A percentile compares a stretch with the other conserved stretches of the same genome.
These are phyloP conservation scores for Brettanomyces sp. DNA, from an alignment of 805 yeast genomes.

Conservation along the genomic window DNA sequence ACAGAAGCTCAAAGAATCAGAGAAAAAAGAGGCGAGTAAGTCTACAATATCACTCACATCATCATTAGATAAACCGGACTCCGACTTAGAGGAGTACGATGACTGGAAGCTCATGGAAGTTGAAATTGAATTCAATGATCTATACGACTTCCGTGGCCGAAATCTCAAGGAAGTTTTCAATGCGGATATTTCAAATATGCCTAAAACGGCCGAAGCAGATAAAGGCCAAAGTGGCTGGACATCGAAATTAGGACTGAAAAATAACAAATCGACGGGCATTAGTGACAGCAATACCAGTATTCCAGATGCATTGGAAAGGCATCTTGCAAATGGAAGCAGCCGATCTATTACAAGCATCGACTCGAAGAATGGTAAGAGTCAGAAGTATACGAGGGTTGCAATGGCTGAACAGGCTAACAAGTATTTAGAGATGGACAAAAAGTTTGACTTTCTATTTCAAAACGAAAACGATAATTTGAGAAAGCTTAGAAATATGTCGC, in stretches of 20 bases:
- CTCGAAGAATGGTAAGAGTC: not conserved
- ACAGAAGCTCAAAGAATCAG: not conserved
- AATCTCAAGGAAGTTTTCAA: constrained; percentile 33
- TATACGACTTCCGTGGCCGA: constrained; percentile 75
- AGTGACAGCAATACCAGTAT: too few relatives aligned
- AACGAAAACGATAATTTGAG: constrained; percentile 24
- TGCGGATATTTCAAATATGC: constrained; percentile 15
- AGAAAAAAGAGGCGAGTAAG: not conserved
- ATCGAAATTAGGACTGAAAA: not conserved
- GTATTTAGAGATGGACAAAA: constrained; percentile 41
- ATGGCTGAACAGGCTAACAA: constrained; percentile 79
- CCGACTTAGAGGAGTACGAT: constrained; percentile 29
- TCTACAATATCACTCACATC: not conserved
- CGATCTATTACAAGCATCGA: not conserved
- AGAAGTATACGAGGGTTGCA: constrained; percentile 76
- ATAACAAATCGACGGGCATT: too few relatives aligned
- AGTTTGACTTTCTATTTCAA: constrained; percentile 43
- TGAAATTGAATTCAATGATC: constrained; percentile 56
- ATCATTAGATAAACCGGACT: constrained; percentile 1
- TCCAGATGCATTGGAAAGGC: not conserved
- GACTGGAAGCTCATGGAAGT: constrained; percentile 88
- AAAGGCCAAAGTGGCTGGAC: constrained; percentile 1
- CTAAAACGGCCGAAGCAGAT: constrained; percentile 4
- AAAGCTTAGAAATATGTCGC: constrained; percentile 13
- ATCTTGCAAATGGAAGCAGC: not conserved